Evolutionary conservation across 352 stramenopile genomes (phyloP), one percentile per base, ranked within the genome.

Genomic region (Phytophthora colocasiae): DNA sequence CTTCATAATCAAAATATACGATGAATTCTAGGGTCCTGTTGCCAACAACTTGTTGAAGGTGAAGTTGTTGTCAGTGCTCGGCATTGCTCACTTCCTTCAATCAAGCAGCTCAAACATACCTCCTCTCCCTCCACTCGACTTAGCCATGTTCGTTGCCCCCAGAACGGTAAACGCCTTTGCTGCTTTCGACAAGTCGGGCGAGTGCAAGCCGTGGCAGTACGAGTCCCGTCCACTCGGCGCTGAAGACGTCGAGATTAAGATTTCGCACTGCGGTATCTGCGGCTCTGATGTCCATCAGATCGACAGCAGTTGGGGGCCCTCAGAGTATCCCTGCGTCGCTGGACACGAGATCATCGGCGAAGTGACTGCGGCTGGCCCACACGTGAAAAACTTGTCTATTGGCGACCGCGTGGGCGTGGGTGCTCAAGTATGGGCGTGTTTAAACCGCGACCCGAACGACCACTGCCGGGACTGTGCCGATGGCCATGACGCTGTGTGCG

Each of bases 401-500:
- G 89, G 89, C 9, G 81, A 96, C 63, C 55, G 67, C 10, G 85
- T 90, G 7, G 88, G 48, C 11, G 48, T 65, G 1, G 39, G 47
- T 29, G 58, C 58, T 11, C 47, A 59, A 36, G 58, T 45, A 5
- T 85, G 81, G 63, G 77, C 71, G 6, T 95, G 88, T 60, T 51
- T 75, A 19, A 74, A 80, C 40, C 78, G 87, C 38, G 65, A 92
- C 64, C 66, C 54, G 6, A 88, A 80, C 26, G 57, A 57, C 7
- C 55, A 64, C 15, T 97, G 90, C 69, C 73, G 83, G 3, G 51
- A 80, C 41, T 97, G 90, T 60, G 48, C 75, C 34, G 39, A 63
- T 24, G 75, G 73, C 15, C 17, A 78, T 8, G 83, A 97, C 54
- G 64, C 89, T 34, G 74, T 86, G 46, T 97, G 90, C 53, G 67